Evolutionary conservation across 345 rosid genomes (phyloP).

Genomic region (Hibiscus syriacus): DNA sequence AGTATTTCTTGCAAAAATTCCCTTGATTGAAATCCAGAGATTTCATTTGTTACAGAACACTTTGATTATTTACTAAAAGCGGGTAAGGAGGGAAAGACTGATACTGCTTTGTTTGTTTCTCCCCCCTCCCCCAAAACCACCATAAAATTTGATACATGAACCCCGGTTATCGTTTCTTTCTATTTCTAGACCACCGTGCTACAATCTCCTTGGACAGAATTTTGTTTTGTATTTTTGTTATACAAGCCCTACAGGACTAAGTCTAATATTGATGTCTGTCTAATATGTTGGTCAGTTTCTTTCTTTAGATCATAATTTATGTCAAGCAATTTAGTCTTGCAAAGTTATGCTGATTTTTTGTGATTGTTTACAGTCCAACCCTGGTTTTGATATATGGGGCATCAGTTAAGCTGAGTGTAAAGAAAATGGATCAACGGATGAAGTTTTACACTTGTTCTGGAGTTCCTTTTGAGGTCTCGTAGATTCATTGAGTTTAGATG

Average conservation of each 20-base stretch:
- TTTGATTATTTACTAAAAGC: neutral
- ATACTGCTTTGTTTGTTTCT: neutral
- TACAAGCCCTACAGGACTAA: neutral
- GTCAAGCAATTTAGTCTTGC: neutral
- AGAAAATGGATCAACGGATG: slow-evolving; percentile 13
- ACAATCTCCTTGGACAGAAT: neutral
- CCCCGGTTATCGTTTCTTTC: neutral
- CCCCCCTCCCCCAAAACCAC: too few relatives aligned
- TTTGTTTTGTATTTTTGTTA: neutral
- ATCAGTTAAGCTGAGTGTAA: slow-evolving; percentile 2
- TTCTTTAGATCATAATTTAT: neutral
- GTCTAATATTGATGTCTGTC: neutral
- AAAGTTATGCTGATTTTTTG: neutral
- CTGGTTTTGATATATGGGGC: slow-evolving; percentile 18
- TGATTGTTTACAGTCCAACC: slow-evolving; percentile 21
- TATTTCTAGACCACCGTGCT: neutral
- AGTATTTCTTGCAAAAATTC: neutral
- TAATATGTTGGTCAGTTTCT: neutral
- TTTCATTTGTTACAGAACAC: neutral
- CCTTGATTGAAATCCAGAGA: neutral
- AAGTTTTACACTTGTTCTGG: slow-evolving; percentile 6
- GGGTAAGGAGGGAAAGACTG: neutral
- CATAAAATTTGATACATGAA: neutral
- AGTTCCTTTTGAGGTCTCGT: slow-evolving; percentile 9
- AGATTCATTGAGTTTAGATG: slow-evolving; percentile 36